Evolutionary conservation across 2,329 filamentous ascomycete genomes (phyloP), one percentile per base, ranked within the genome.

Genomic region (Fusarium globosum): DNA sequence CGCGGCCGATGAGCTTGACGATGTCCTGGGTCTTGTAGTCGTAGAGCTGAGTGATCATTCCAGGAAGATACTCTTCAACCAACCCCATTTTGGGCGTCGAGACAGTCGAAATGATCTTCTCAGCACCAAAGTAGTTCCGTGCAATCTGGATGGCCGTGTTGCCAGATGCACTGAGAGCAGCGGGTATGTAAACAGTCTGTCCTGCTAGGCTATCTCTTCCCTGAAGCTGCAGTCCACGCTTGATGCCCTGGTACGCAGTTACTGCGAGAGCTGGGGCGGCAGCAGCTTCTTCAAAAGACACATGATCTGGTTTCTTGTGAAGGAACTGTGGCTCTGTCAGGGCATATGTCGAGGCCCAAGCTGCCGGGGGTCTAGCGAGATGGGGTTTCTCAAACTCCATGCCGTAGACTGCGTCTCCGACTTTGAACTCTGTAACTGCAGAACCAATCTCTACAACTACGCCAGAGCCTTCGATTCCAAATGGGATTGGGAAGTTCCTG

Each of bases 121-220:
- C 77, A 3, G 84, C 88, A 1, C 84, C 82, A 53, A 86, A 88
- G 6, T 85, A 81, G 36, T 86, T 85, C 72, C 86, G 87, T 7
- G 87, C 85, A 5, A 89, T 76, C 77, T 89, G 87, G 33, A 85
- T 82, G 0, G 80, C 85, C 33, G 85, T 78, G 6, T 82, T 80
- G 0, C 88, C 87, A 1, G 84, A 85, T 2, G 83, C 85, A 60
- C 87, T 84, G 42, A 90, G 81, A 1, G 84, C 88, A 6, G 81
- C 88, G 0, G 86, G 83, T 12, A 90, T 81, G 65, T 87, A 87
- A 3, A 87, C 86, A 4, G 86, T 88, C 79, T 86, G 87, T 14
- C 86, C 87, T 26, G 83, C 78, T 1, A 89, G 82, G 23, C 74
- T 80, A 42, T 80, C 79, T n/a, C 62, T 58, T n/a, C 81, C 81